Percentiles rank a stretch among this genome's conserved stretches.
These are phyloP conservation scores for Penicillium desertorum DNA, from an alignment of 495 filamentous ascomycete species.

Conservation along the genomic window DNA sequence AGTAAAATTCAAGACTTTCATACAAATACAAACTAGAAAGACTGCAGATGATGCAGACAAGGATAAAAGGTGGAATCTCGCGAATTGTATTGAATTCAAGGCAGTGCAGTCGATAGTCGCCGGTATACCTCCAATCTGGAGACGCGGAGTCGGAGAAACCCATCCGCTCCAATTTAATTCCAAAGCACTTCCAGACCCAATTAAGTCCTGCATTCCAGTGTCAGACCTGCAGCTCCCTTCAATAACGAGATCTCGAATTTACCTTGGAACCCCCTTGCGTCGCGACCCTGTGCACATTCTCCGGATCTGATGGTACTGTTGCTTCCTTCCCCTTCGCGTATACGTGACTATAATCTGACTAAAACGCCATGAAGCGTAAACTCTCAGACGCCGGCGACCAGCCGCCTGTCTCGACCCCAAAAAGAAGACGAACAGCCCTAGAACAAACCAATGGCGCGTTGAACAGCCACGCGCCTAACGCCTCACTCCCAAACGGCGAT, in stretches of 20 bases:
- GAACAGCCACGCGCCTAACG: slow-evolving; percentile 28
- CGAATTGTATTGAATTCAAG: neutral
- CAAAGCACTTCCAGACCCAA: slow-evolving; percentile 9
- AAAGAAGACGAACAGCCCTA: slow-evolving; percentile 36
- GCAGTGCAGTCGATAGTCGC: neutral
- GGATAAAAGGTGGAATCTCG: neutral
- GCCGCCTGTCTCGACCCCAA: slow-evolving; percentile 43
- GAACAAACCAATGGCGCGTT: slow-evolving; percentile 29
- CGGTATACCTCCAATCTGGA: neutral
- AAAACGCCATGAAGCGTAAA: slow-evolving; percentile 46
- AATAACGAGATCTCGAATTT: slow-evolving; percentile 11
- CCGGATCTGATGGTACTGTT: slow-evolving; percentile 44
- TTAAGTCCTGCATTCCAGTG: slow-evolving; percentile 12
- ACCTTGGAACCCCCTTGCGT: slow-evolving; percentile 28
- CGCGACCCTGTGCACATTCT: slow-evolving; percentile 32
- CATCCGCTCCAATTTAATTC: slow-evolving; percentile 11
- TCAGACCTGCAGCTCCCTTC: slow-evolving; percentile 9
- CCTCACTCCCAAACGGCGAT: slow-evolving; percentile 23
- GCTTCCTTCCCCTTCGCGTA: slow-evolving; percentile 24
- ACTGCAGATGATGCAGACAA: neutral
- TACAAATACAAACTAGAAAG: neutral
- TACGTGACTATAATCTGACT: slow-evolving; percentile 24
- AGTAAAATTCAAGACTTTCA: neutral
- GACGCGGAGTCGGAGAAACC: slow-evolving; percentile 39
- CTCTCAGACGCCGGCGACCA: slow-evolving; percentile 43